Evolutionary conservation across 805 yeast species (phyloP).

Genomic region (Spathaspora arborariae): DNA sequence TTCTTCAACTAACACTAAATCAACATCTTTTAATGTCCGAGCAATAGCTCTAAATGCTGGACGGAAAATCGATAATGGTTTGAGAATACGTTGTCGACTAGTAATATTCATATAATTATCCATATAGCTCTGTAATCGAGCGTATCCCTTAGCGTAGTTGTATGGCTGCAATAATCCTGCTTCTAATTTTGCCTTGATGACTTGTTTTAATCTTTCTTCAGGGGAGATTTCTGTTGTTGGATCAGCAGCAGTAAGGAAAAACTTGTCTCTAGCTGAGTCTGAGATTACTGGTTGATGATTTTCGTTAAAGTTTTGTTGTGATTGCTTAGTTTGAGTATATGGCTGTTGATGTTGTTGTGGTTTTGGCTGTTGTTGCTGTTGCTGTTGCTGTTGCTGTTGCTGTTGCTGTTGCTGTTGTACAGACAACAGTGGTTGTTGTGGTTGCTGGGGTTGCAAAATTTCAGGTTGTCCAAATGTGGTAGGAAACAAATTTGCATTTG

Average conservation of each 20-base stretch:
- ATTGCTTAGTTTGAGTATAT: slow-evolving; percentile 11
- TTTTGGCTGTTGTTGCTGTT: slow-evolving; percentile 10
- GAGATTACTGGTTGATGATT: slow-evolving; percentile 41
- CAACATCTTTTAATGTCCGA: slow-evolving; percentile 82
- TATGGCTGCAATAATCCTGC: slow-evolving; percentile 92
- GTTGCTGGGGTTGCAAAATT: slow-evolving; percentile 2
- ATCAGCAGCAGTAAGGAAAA: slow-evolving; percentile 94
- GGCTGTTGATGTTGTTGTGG: slow-evolving; percentile 10
- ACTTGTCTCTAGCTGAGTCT: slow-evolving; percentile 86
- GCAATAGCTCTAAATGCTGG: slow-evolving; percentile 96
- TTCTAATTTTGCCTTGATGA: slow-evolving; percentile 87
- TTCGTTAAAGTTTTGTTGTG: slow-evolving; percentile 4
- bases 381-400: slow-evolving; percentile 9
- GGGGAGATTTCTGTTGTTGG: slow-evolving; percentile 94
- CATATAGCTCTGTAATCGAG: slow-evolving; percentile 85
- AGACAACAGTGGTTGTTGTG: slow-evolving; percentile 5
- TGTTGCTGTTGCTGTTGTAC: slow-evolving; percentile 6
- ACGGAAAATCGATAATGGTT: slow-evolving; percentile 79
- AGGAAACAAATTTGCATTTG: slow-evolving; percentile 21
- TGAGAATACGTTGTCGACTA: slow-evolving; percentile 78
- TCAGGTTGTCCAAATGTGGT: slow-evolving; percentile 7
- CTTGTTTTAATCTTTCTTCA: slow-evolving; percentile 88
- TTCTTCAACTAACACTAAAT: slow-evolving; percentile 88
- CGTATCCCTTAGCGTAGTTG: slow-evolving; percentile 91
- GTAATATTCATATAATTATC: slow-evolving; percentile 84